Conservation (phyloP, 306 rosid genomes). For the Lotus japonicus region DNA sequence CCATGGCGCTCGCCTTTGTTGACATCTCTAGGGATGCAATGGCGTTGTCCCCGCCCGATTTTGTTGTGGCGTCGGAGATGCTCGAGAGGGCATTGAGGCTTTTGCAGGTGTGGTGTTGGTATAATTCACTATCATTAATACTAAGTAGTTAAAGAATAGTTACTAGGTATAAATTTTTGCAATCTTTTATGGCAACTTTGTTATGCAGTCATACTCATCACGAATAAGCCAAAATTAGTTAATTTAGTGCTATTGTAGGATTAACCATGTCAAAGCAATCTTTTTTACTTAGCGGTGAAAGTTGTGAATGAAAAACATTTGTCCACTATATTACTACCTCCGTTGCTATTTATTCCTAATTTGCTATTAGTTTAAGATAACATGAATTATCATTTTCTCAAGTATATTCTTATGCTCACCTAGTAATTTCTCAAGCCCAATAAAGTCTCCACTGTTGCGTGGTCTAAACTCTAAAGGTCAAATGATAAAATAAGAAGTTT, state of each 20-base stretch:
- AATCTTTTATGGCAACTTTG: neutral
- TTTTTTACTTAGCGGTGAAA: neutral
- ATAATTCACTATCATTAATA: neutral
- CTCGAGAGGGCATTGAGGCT: constrained; percentile 95
- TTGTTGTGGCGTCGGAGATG: constrained; percentile 71
- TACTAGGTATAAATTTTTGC: neutral
- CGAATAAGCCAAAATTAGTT: no score
- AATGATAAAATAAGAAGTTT: no score
- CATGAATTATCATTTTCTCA: no score
- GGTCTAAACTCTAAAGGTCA: no score
- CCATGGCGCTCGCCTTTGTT: constrained; percentile 81
- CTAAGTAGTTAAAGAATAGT: no score
- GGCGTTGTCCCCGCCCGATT: constrained; percentile 76
- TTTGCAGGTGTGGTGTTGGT: constrained; percentile 51
- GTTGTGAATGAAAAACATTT: neutral
- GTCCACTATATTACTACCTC: neutral
- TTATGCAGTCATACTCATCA: no score
- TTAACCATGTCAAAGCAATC: neutral
- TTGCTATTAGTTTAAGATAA: no score
- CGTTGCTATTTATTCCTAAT: no score
- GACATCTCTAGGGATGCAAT: constrained; percentile 90
- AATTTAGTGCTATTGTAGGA: neutral
- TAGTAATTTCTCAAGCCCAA: no score
- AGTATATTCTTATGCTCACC: no score
- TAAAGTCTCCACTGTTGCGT: no score